Evolutionary conservation across 805 yeast genomes (phyloP), one percentile per base, ranked within the genome.

Genomic region (Suhomyces kilbournensis): DNA sequence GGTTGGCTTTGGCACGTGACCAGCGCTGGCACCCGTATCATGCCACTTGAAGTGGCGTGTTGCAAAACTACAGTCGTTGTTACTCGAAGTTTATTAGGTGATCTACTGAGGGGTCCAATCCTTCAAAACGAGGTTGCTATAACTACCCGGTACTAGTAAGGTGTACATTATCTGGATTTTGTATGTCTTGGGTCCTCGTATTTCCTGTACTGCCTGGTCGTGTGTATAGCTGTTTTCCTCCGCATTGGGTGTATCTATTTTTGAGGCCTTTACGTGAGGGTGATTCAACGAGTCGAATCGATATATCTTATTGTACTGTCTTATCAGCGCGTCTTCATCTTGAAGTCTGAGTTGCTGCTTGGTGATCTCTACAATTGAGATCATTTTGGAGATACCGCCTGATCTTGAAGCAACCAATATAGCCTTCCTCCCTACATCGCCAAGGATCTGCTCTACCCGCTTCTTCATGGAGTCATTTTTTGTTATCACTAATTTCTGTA

Each of bases 181-280:
- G 45, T 57, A 64, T 38, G 53, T 60, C 48, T 63, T 63, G 15
- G 53, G 57, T n/a, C 67, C 68, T 23, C 50, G 50, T n/a, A 65
- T 54, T 26, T 51, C 58, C 7, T 56, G 49, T 4, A 50, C 26
- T 14, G 47, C 56, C 15, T 51, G 23, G 32, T 56, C 53, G 19
- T 47, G 25, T n/a, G 38, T 43, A 14, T 26, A 20, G 15, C 44
- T 15, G 22, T 20, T 15, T 15, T 44, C 15, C 12, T 47, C 35
- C 19, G 48, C 42, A 40, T 40, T 39, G 19, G 42, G 22, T 17
- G 5, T 10, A 38, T 38, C 17, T 2, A 17, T 38, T 19, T 19
- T 38, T 7, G 35, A n/a, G 1, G 35, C 35, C 17, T 38, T 38
- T 9, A 8, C 6, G n/a, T 38, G 17, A 5, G 42, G 42, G 3